phyloP scores from a whole-genome alignment of 176 grass and related monocot genomes.

The Neostapfia colusana region DNA sequence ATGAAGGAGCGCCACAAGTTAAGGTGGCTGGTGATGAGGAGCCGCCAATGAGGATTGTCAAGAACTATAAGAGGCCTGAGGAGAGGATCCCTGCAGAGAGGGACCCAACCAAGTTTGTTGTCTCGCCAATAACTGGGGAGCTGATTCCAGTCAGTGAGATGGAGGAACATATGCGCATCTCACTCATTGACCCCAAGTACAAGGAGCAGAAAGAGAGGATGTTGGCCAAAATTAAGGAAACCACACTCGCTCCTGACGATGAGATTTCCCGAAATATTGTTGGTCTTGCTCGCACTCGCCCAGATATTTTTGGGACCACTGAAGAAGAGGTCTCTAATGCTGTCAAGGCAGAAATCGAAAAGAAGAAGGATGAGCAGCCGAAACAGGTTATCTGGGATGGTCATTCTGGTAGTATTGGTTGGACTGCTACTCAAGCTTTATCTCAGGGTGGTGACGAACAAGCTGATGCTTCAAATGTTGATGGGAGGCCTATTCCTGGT shows the following conservation, averaged over 20 bases:
- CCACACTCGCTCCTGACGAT: slow-evolving; percentile 84
- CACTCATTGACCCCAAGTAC: slow-evolving; percentile 95
- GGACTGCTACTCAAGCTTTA: slow-evolving; percentile 84
- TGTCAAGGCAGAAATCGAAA: slow-evolving; percentile 94
- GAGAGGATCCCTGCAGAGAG: slow-evolving; percentile 69
- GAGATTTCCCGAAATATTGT: slow-evolving; percentile 97
- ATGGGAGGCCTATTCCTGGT: slow-evolving; percentile 48
- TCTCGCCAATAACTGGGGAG: slow-evolving; percentile 92
- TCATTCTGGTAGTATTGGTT: slow-evolving; percentile 89
- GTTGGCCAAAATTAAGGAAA: slow-evolving; percentile 97
- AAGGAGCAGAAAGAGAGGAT: slow-evolving; percentile 99
- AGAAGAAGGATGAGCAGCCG: slow-evolving; percentile 93
- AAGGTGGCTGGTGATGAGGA: slow-evolving; percentile 62
- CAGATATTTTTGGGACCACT: slow-evolving; percentile 97
- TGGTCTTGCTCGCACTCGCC: slow-evolving; percentile 85
- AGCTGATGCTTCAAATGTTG: slow-evolving; percentile 39
- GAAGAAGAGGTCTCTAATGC: slow-evolving; percentile 97
- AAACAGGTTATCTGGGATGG: slow-evolving; percentile 99
- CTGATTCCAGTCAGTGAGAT: slow-evolving; percentile 96
- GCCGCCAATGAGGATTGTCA: slow-evolving; percentile 85
- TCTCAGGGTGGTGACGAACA: slow-evolving; percentile 73
- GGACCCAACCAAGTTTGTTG: slow-evolving; percentile 84
- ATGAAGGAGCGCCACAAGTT: slow-evolving; percentile 53
- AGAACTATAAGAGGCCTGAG: slow-evolving; percentile 94
- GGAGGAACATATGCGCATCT: slow-evolving; percentile 99